These are phyloP conservation scores for Termitomyces sp. DNA, from an alignment of 768 basidiomycete species.

Conservation along the genomic window DNA sequence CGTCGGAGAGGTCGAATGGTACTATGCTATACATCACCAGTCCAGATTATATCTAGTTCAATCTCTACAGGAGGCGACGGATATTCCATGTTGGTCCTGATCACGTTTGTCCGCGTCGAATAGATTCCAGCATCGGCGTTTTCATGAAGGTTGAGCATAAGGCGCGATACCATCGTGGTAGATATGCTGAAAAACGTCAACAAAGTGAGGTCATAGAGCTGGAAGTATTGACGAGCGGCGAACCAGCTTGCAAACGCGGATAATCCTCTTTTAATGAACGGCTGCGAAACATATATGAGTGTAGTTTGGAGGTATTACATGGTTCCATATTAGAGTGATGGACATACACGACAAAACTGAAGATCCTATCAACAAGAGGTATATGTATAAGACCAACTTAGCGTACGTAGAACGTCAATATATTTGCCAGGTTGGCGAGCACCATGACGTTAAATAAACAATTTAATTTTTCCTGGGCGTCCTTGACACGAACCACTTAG, in stretches of 20 bases:
- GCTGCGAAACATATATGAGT: constrained; percentile 19
- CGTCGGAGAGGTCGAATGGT: background rate
- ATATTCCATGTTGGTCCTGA: constrained; percentile 17
- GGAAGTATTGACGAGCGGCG: constrained; percentile 8
- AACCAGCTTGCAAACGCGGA: constrained; percentile 24
- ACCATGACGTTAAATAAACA: constrained; percentile 38
- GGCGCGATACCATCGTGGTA: constrained; percentile 46
- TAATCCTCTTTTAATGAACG: constrained; percentile 2
- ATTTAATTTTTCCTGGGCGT: background rate
- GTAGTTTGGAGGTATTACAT: too few species aligned
- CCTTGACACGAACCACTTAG: constrained; percentile 21
- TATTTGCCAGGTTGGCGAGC: background rate
- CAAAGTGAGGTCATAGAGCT: background rate
- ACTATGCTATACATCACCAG: constrained; percentile 4
- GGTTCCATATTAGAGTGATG: background rate
- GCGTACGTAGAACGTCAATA: constrained; percentile 23
- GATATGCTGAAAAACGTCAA: constrained; percentile 30
- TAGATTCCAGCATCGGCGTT: constrained; percentile 29
- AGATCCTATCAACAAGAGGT: background rate
- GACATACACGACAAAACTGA: constrained; percentile 22
- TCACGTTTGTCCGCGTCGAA: constrained; percentile 10
- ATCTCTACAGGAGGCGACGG: constrained; percentile 3
- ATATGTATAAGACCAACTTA: background rate
- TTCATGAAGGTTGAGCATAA: constrained; percentile 50
- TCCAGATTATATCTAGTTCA: constrained; percentile 23